Base-by-base conservation (phyloP, 2,329 filamentous ascomycete genomes). In the Seiridium cupressi region DNA sequence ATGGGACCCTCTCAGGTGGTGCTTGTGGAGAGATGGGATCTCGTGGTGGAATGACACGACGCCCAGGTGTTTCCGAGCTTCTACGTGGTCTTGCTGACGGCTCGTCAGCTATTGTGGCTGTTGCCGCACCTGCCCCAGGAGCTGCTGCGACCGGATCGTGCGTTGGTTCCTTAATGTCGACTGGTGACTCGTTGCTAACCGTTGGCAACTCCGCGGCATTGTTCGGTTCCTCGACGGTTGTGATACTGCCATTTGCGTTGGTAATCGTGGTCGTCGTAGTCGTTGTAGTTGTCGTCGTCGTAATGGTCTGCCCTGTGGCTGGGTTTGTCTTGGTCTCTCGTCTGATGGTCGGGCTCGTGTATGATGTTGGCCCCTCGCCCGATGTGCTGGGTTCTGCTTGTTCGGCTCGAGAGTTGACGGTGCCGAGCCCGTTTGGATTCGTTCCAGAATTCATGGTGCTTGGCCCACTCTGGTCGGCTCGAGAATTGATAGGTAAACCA, bases 221-320 rank as follows among this genome's bases (percentile, higher is more conserved):
- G 4, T 35, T 13, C 13, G 57, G 55, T 42, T 59, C 38, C 51
- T 57, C 51, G 31, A 58, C 57, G n/a, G 55, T 46, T 4, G 49
- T 57, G 42, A 42, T 54, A 34, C 40, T 47, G 9, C 62, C 62
- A 31, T 64, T 60, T 5, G 44, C 26, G 26, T 56, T 56, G 1
- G 62, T 64, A 2, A 63, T 56, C 5, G 62, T 64, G 3, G 62
- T 61, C 5, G 62, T 64, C 7, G 62, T 64, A 4, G 62, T 64
- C 1, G 62, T 64, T 3, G 62, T 64, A 2, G 62, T 64, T 3
- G 62, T 64, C 1, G 62, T 64, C 3, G 62, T 64, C n/a, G 62
- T 64, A 8, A 64, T 26, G 6, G 56, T 61, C 51, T 63, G 62
- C 4, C 62, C 62, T 18, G 54, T 64, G 35, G 34, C 51, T 3